These are phyloP conservation scores for Kregervanrija delftensis DNA, from an alignment of 805 yeast genomes.

Conservation along the genomic window DNA sequence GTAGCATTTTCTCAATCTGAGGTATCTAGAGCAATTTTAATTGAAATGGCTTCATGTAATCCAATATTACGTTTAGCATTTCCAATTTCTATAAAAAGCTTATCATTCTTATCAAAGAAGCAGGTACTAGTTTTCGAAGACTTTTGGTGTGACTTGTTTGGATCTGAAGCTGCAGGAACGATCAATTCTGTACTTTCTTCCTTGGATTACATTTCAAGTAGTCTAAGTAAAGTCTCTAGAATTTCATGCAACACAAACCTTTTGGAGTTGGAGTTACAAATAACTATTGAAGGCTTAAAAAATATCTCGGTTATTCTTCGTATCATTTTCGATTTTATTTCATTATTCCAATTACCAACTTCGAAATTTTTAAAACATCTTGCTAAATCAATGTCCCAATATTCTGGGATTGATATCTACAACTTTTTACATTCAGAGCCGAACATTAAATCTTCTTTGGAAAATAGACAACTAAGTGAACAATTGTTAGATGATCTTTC, in stretches of 20 bases:
- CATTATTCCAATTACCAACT: slow-evolving; percentile 8
- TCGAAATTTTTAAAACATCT: slow-evolving; percentile 19
- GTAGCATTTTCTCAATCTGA: slow-evolving; percentile 18
- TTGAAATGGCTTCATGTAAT: slow-evolving; percentile 26
- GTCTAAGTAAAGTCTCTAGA: slow-evolving; percentile 31
- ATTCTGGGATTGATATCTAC: slow-evolving; percentile 38
- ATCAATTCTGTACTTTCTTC: slow-evolving; percentile 34
- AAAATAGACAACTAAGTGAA: slow-evolving; percentile 36
- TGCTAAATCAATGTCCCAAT: slow-evolving; percentile 39
- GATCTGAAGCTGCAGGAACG: slow-evolving; percentile 53
- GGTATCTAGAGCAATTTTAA: slow-evolving; percentile 28
- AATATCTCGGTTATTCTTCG: slow-evolving; percentile 29
- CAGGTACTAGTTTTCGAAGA: slow-evolving; percentile 27
- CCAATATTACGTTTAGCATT: slow-evolving; percentile 40
- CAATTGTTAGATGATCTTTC: slow-evolving; percentile 32
- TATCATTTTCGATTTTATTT: slow-evolving; percentile 28
- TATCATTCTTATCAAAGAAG: slow-evolving; percentile 9
- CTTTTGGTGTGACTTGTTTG: slow-evolving; percentile 53
- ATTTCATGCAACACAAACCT: slow-evolving; percentile 13
- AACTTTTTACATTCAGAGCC: slow-evolving; percentile 38
- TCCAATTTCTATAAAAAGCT: slow-evolving; percentile 12
- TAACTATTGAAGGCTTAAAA: slow-evolving; percentile 41
- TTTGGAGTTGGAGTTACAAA: slow-evolving; percentile 42
- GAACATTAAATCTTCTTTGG: slow-evolving; percentile 37
- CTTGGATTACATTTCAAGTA: slow-evolving; percentile 29